phyloP scores from a whole-genome alignment of 2,329 filamentous ascomycete genomes.

The Ceratocystis eucalypticola region DNA sequence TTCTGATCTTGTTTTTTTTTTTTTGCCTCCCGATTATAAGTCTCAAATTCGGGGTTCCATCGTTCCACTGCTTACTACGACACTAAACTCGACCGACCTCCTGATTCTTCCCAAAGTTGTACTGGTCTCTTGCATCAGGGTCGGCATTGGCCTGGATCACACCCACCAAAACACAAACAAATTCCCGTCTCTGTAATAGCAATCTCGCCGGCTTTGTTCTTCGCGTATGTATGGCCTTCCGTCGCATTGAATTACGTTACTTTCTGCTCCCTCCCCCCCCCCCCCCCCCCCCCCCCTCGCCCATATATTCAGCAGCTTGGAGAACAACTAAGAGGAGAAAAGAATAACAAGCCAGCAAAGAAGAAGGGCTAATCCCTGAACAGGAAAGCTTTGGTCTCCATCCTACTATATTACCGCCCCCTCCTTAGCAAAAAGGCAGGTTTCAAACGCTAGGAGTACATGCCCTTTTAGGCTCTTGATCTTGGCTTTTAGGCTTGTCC shows the following conservation, averaged over 20 bases:
- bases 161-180: background rate
- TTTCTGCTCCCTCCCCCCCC: background rate
- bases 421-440: conserved; percentile 3
- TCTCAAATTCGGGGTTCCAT: background rate
- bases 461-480: background rate
- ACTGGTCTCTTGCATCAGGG: background rate
- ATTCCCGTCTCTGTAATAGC: background rate
- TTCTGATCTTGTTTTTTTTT: too few species aligned
- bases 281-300: background rate
- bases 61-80: background rate
- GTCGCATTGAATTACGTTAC: conserved; percentile 1
- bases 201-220: background rate
- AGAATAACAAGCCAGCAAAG: background rate
- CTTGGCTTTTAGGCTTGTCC: background rate
- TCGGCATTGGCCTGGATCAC: background rate
- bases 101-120: background rate
- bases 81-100: background rate
- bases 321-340: background rate
- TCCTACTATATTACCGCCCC: conserved; percentile 5
- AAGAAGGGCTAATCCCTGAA: conserved; percentile 1
- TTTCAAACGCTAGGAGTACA: conserved; percentile 9
- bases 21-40: background rate
- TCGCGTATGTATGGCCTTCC: background rate
- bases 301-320: background rate
- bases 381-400: conserved; percentile 7